A percentile compares a stretch with the other conserved stretches of the same genome.
Conservation (phyloP, 108 stramenopile species). For the Parietichytrium sp. region DNA sequence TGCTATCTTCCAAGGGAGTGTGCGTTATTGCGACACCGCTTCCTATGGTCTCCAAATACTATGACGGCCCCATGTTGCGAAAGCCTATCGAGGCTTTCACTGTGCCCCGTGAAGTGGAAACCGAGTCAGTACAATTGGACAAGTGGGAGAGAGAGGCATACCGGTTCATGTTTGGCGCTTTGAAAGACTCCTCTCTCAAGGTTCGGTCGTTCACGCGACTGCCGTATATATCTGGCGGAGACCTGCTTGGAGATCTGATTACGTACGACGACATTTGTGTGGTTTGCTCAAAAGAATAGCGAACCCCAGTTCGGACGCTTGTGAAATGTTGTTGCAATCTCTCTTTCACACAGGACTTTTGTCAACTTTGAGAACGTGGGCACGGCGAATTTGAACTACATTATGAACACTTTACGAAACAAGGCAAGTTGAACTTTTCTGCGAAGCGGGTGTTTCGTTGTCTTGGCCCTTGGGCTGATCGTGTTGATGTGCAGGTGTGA, state of each 20-base stretch:
- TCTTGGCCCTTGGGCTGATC: no score
- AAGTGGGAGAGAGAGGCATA: conserved; percentile 1
- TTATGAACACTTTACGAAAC: no score
- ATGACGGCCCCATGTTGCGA: not conserved
- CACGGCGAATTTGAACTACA: no score
- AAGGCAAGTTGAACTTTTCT: no score
- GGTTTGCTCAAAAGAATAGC: not conserved
- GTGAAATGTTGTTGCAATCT: no score
- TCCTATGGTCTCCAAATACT: not conserved
- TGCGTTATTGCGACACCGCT: conserved; percentile 28
- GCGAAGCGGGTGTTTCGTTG: no score
- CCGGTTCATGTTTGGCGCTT: conserved; percentile 7
- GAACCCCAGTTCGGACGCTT: no score
- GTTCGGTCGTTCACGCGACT: conserved; percentile 5
- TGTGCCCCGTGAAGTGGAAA: not conserved
- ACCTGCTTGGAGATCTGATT: not conserved
- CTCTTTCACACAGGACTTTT: no score
- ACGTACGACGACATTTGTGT: conserved; percentile 26
- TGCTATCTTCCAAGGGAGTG: not conserved
- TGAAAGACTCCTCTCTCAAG: not conserved
- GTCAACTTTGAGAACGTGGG: no score
- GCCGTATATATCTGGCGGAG: conserved; percentile 2
- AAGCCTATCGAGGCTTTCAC: not conserved
- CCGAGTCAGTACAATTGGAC: not conserved
- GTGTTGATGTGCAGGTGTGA: no score